Evolutionary conservation across 2,329 filamentous ascomycete genomes (phyloP).

Genomic region (Phyllosticta citriasiana): DNA sequence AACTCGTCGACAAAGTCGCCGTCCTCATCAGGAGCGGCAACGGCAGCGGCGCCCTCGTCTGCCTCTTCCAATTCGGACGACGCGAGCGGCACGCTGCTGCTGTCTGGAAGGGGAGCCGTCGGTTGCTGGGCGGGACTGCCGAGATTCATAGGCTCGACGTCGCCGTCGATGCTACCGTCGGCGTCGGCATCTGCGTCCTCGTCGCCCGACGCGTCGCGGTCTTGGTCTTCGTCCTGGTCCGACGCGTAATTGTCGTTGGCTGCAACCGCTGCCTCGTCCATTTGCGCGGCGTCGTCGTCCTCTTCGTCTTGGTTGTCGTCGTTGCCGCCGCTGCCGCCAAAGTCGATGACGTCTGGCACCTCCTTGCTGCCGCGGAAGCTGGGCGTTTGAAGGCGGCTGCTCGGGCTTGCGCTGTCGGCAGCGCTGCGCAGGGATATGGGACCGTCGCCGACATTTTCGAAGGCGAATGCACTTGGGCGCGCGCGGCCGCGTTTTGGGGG

Average conservation of each 20-base stretch:
- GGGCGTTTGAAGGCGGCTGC: constrained; percentile 13
- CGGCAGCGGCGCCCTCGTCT: constrained; percentile 23
- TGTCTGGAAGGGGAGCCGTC: neutral
- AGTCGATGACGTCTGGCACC: constrained; percentile 14
- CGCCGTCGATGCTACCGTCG: constrained; percentile 20
- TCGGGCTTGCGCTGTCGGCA: constrained; percentile 27
- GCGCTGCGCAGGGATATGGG: constrained; percentile 36
- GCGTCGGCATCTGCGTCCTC: constrained; percentile 21
- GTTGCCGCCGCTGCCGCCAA: constrained; percentile 12
- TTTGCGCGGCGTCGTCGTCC: constrained; percentile 27
- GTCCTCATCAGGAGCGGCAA: constrained; percentile 19
- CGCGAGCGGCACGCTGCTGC: neutral
- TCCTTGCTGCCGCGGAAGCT: constrained; percentile 9
- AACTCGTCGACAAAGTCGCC: constrained; percentile 30
- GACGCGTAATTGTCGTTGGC: constrained; percentile 21
- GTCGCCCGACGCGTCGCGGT: constrained; percentile 14
- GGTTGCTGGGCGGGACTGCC: constrained; percentile 19
- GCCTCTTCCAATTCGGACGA: neutral
- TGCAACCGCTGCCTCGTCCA: constrained; percentile 22
- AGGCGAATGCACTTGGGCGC: constrained; percentile 18
- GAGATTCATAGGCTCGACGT: constrained; percentile 25
- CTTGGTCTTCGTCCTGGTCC: constrained; percentile 10
- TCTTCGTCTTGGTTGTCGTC: constrained; percentile 15
- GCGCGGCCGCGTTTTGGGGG: constrained; percentile 15
- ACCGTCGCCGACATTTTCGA: constrained; percentile 24